Conservation (phyloP, 768 basidiomycete genomes). For the Hydnomerulius pinastri region DNA sequence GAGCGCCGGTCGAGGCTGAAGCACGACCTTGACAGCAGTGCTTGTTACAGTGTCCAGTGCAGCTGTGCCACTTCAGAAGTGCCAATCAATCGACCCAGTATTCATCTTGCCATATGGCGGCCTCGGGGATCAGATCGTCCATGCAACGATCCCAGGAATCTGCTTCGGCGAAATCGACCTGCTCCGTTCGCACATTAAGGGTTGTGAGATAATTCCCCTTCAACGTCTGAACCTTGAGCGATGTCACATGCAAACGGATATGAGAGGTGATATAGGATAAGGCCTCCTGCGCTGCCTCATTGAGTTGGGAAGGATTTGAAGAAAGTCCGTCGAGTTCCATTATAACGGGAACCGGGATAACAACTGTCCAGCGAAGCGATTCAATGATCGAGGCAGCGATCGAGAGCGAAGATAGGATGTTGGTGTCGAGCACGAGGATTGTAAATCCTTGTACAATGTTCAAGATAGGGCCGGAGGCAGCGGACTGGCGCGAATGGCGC, state of each 20-base stretch:
- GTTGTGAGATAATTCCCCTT: conserved; percentile 91
- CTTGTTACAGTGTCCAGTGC: conserved; percentile 42
- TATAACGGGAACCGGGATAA: conserved; percentile 91
- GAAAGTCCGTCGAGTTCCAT: conserved; percentile 96
- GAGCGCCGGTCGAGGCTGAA: conserved; percentile 93
- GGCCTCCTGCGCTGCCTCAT: conserved; percentile 71
- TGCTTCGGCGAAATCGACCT: conserved; percentile 66
- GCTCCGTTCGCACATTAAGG: conserved; percentile 80
- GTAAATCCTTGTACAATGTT: conserved; percentile 83
- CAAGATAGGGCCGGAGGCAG: conserved; percentile 42
- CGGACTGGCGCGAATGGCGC: conserved; percentile 28
- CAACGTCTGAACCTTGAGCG: conserved; percentile 93
- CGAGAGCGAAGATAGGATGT: conserved; percentile 83
- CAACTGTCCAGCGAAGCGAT: conserved; percentile 79
- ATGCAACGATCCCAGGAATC: conserved; percentile 68
- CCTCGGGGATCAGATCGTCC: conserved; percentile 94
- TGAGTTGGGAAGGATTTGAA: conserved; percentile 63
- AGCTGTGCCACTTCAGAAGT: conserved; percentile 53
- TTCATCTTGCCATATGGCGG: conserved; percentile 90
- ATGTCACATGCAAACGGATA: conserved; percentile 69
- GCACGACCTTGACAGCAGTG: conserved; percentile 75
- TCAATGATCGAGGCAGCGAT: conserved; percentile 77
- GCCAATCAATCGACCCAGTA: conserved; percentile 88
- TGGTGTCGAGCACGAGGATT: conserved; percentile 90
- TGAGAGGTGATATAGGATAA: conserved; percentile 75